phyloP scores from a whole-genome alignment of 257 asterid genomes.

The Galeopsis tetrahit region DNA sequence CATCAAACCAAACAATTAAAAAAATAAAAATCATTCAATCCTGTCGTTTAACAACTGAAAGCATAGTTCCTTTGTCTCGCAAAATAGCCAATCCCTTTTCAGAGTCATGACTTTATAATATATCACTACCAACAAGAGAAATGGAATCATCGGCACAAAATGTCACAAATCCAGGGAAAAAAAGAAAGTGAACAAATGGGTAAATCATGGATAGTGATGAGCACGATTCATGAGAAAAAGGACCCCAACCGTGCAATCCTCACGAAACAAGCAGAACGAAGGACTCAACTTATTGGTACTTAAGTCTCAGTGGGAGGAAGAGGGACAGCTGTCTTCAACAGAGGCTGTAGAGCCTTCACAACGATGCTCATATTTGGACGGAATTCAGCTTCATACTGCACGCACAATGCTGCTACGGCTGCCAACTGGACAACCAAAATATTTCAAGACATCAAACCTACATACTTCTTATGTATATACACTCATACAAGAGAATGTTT shows the following conservation, averaged over 20 bases:
- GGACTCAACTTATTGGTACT: slow-evolving; percentile 9
- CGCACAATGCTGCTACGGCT: slow-evolving; percentile 91
- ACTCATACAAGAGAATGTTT: not conserved
- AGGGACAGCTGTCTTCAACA: slow-evolving; percentile 63
- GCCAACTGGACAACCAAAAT: slow-evolving; percentile 64
- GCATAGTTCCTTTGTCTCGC: slow-evolving; percentile 34
- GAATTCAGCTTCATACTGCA: slow-evolving; percentile 90
- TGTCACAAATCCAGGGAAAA: slow-evolving; percentile 31
- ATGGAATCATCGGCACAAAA: slow-evolving; percentile 21
- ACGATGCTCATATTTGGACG: slow-evolving; percentile 95
- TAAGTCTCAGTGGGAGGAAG: slow-evolving; percentile 49
- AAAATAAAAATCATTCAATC: not conserved
- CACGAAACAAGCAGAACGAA: slow-evolving; percentile 30
- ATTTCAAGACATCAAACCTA: slow-evolving; percentile 5
- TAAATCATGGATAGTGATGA: not conserved
- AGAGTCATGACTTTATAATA: slow-evolving; percentile 34
- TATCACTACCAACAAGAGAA: slow-evolving; percentile 38
- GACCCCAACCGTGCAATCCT: slow-evolving; percentile 41
- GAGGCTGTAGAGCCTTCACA: slow-evolving; percentile 88
- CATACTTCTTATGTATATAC: not conserved
- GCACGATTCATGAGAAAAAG: slow-evolving; percentile 2
- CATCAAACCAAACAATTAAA: no score
- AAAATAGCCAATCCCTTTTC: slow-evolving; percentile 29
- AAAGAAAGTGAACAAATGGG: slow-evolving; percentile 18
- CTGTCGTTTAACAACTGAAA: slow-evolving; percentile 23